phyloP scores from a whole-genome alignment of 1,284 basidiomycete species.

The Rhodotorula sp. region DNA sequence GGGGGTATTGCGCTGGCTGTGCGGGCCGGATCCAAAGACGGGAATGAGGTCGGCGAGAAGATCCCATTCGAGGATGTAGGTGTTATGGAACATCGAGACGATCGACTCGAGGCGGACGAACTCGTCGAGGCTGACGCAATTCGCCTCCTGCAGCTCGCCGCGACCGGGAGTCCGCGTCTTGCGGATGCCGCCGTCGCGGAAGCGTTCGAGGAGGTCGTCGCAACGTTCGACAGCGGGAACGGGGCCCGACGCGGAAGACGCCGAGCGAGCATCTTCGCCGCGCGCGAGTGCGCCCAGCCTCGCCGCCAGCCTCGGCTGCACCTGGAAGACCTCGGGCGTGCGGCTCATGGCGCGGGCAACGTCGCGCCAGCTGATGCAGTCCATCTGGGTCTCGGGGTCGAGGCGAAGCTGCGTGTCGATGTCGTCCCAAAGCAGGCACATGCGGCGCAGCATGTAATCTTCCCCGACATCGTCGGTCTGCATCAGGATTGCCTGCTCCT shows the following conservation, averaged over 20 bases:
- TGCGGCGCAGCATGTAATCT: too few species aligned
- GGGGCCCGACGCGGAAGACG: not conserved
- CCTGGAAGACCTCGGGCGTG: too few species aligned
- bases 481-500: too few species aligned
- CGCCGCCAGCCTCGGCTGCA: too few species aligned
- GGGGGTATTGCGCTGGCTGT: constrained; percentile 10
- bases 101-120: constrained; percentile 20
- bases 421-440: too few species aligned
- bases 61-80: constrained; percentile 25
- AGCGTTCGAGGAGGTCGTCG: constrained; percentile 5
- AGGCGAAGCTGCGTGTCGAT: too few species aligned
- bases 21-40: constrained; percentile 7
- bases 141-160: not conserved
- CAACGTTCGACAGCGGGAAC: not conserved
- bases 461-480: too few species aligned
- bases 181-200: constrained; percentile 21
- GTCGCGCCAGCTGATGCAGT: too few species aligned
- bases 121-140: constrained; percentile 20
- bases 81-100: constrained; percentile 3
- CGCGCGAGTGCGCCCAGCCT: too few species aligned
- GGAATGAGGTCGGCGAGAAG: constrained; percentile 23
- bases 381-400: too few species aligned
- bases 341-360: too few species aligned
- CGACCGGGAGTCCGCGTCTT: constrained; percentile 33
- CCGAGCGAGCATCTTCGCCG: too few species aligned